Evolutionary conservation across 2,329 filamentous ascomycete genomes (phyloP).

Genomic region (Pseudonectria foliicola): DNA sequence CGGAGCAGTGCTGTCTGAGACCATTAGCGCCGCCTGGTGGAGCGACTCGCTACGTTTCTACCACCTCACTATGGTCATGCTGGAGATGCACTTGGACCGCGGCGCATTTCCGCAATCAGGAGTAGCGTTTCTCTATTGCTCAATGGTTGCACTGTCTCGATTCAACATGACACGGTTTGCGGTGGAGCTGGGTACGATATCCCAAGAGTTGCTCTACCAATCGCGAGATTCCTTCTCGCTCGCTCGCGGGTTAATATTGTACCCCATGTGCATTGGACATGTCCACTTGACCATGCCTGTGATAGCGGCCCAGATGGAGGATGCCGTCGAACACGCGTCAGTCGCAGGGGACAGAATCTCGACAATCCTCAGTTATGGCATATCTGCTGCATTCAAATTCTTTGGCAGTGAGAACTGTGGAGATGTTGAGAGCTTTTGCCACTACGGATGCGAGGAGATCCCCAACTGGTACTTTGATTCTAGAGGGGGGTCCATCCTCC

Average conservation of each 20-base stretch:
- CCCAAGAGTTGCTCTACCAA: constrained; percentile 56
- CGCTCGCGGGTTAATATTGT: constrained; percentile 62
- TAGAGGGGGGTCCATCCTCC: constrained; percentile 62
- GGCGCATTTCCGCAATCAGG: constrained; percentile 65
- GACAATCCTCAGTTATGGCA: constrained; percentile 63
- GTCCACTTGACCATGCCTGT: constrained; percentile 55
- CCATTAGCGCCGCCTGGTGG: constrained; percentile 67
- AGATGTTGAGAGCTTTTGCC: constrained; percentile 64
- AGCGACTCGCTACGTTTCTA: constrained; percentile 66
- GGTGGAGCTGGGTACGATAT: constrained; percentile 55
- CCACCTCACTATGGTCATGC: constrained; percentile 58
- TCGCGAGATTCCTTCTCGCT: constrained; percentile 58
- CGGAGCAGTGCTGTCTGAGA: constrained; percentile 64
- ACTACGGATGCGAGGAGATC: constrained; percentile 67
- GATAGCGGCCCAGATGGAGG: constrained; percentile 54
- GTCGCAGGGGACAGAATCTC: constrained; percentile 64
- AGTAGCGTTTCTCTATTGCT: constrained; percentile 60
- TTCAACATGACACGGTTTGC: constrained; percentile 66
- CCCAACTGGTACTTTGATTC: constrained; percentile 65
- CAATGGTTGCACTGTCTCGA: constrained; percentile 58
- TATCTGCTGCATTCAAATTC: constrained; percentile 59
- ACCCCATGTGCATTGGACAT: constrained; percentile 64
- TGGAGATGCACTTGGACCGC: constrained; percentile 55
- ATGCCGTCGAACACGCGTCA: constrained; percentile 58
- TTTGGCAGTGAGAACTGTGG: constrained; percentile 62